phyloP scores from a whole-genome alignment of 1,284 basidiomycete genomes.

The Leccinum fallax region DNA sequence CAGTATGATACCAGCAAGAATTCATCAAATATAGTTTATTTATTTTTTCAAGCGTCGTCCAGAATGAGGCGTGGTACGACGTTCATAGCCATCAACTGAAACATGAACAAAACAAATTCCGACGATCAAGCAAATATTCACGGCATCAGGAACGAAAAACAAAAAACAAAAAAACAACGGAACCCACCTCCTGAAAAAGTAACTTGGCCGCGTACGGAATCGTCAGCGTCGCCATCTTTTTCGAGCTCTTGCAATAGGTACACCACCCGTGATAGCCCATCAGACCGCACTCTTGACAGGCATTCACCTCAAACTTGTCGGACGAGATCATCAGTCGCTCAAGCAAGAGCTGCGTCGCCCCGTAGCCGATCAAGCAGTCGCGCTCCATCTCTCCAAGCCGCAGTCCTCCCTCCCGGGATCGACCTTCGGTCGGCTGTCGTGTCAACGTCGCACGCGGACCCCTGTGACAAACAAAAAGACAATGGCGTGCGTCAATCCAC shows the following conservation, averaged over 20 bases:
- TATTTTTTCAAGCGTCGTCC: constrained; percentile 60
- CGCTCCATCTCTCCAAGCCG: constrained; percentile 99
- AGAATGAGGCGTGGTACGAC: constrained; percentile 85
- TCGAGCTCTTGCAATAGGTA: constrained; percentile 94
- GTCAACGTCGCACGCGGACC: constrained; percentile 97
- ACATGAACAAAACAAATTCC: not conserved
- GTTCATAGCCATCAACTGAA: constrained; percentile 92
- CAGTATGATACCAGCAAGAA: not conserved
- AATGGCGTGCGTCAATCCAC: constrained; percentile 12
- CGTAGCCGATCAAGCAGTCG: constrained; percentile 95
- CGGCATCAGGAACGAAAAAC: not conserved
- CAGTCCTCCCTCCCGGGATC: constrained; percentile 95
- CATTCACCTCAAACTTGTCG: constrained; percentile 96
- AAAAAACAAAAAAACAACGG: not conserved
- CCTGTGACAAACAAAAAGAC: constrained; percentile 42
- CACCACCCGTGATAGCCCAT: constrained; percentile 98
- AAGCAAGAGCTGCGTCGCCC: constrained; percentile 93
- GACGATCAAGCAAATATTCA: not conserved
- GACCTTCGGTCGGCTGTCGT: constrained; percentile 97
- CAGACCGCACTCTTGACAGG: constrained; percentile 92
- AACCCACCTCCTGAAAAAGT: constrained; percentile 90
- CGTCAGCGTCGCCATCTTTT: constrained; percentile 94
- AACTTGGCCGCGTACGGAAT: constrained; percentile 98
- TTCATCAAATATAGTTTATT: constrained; percentile 4
- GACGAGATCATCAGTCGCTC: constrained; percentile 99